Percentiles rank a stretch among this genome's conserved stretches.
Conservation (phyloP, 306 rosid species). For the Elaeagnus macrophylla region DNA sequence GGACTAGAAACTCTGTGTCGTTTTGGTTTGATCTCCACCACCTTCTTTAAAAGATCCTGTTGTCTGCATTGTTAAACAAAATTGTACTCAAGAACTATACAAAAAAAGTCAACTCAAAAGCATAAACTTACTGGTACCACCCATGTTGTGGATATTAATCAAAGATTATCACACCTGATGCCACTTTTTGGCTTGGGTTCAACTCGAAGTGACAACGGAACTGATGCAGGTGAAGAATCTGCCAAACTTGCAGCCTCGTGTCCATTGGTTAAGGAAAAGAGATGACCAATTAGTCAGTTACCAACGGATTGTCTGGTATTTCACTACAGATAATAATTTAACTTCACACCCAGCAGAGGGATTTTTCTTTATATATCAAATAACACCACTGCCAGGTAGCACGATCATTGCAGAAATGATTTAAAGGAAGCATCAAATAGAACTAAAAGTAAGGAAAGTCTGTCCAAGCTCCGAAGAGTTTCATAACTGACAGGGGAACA, state of each 20-base stretch:
- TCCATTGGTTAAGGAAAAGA: constrained; percentile 44
- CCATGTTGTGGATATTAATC: background rate
- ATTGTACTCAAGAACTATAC: too few species aligned
- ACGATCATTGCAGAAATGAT: too few species aligned
- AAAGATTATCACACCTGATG: constrained; percentile 49
- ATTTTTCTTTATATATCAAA: too few species aligned
- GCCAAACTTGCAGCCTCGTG: constrained; percentile 86
- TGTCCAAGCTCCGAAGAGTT: too few species aligned
- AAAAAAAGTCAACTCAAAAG: background rate
- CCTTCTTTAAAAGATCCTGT: constrained; percentile 78
- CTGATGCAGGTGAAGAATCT: constrained; percentile 82
- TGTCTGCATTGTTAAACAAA: constrained; percentile 38
- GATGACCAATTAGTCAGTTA: background rate
- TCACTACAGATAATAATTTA: too few species aligned
- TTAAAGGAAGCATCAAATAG: too few species aligned
- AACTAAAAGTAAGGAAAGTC: too few species aligned
- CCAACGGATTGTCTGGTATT: too few species aligned
- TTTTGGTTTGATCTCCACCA: constrained; percentile 86
- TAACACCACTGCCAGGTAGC: too few species aligned
- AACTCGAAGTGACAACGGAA: constrained; percentile 76
- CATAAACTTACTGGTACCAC: background rate
- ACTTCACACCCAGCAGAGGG: too few species aligned
- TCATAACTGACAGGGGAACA: too few species aligned
- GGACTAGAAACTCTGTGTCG: constrained; percentile 47
- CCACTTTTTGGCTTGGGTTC: constrained; percentile 94